Evolutionary conservation across 306 rosid genomes (phyloP).

Genomic region (Astragalus glycyphyllos): DNA sequence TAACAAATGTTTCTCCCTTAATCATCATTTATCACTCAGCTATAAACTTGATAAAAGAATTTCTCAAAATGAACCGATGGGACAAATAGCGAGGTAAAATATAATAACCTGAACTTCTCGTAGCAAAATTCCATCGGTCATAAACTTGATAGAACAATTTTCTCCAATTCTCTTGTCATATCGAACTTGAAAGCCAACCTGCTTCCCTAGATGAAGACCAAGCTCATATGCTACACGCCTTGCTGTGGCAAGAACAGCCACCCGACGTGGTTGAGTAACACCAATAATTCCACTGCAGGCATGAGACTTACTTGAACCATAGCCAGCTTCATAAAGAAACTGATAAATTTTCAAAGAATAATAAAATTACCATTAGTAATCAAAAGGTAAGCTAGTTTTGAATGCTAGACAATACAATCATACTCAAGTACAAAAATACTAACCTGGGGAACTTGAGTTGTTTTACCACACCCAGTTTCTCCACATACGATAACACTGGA

Average conservation of each 20-base stretch:
- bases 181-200: constrained; percentile 94
- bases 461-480: constrained; percentile 99
- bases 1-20: constrained; percentile 9
- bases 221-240: constrained; percentile 93
- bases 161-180: constrained; percentile 87
- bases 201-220: constrained; percentile 76
- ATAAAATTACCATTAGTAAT: neutral
- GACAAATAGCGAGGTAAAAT: constrained; percentile 26
- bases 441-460: constrained; percentile 98
- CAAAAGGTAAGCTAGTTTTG: constrained; percentile 12
- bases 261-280: constrained; percentile 96
- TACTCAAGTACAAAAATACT: constrained; percentile 42
- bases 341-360: constrained; percentile 31
- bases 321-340: constrained; percentile 95
- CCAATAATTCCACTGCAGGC: constrained; percentile 72
- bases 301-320: constrained; percentile 65
- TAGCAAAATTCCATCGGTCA: constrained; percentile 97
- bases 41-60: constrained; percentile 16
- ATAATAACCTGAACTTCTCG: constrained; percentile 89
- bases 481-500: constrained; percentile 89
- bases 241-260: constrained; percentile 94
- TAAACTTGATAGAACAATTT: constrained; percentile 83
- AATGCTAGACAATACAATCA: constrained; percentile 31
- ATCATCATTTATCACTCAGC: constrained; percentile 26
- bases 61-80: constrained; percentile 1